phyloP scores from a whole-genome alignment of 2,329 filamentous ascomycete genomes.

The Fusarium austroafricanum region DNA sequence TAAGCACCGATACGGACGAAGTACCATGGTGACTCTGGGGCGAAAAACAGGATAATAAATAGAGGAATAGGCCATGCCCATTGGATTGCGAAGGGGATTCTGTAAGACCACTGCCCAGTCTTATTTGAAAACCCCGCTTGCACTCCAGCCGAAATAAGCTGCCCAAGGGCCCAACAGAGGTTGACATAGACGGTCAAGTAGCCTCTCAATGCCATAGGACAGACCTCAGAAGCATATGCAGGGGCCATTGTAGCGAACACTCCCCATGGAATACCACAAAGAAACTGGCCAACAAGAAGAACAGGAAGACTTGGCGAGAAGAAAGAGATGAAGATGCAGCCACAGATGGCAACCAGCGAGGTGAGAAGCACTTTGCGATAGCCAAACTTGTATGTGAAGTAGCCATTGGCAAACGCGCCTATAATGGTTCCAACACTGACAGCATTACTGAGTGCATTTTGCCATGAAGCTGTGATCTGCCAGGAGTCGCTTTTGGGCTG shows the following conservation, averaged over 20 bases:
- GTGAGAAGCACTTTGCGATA: slow-evolving; percentile 62
- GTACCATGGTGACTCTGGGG: slow-evolving; percentile 53
- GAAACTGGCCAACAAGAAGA: slow-evolving; percentile 59
- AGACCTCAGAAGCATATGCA: slow-evolving; percentile 59
- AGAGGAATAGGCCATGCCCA: slow-evolving; percentile 52
- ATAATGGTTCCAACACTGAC: slow-evolving; percentile 32
- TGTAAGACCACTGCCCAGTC: slow-evolving; percentile 50
- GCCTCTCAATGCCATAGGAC: slow-evolving; percentile 55
- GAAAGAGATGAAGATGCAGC: slow-evolving; percentile 50
- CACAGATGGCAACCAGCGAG: slow-evolving; percentile 43
- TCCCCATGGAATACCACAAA: slow-evolving; percentile 59
- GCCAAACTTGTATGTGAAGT: slow-evolving; percentile 35
- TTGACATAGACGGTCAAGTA: slow-evolving; percentile 58
- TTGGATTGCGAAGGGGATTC: slow-evolving; percentile 54
- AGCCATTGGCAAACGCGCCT: slow-evolving; percentile 42
- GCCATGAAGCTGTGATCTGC: slow-evolving; percentile 30
- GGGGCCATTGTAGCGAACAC: slow-evolving; percentile 58
- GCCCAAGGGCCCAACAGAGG: slow-evolving; percentile 57
- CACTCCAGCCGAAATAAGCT: slow-evolving; percentile 54
- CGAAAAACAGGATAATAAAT: slow-evolving; percentile 44
- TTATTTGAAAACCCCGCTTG: slow-evolving; percentile 26
- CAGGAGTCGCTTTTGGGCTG: slow-evolving; percentile 8
- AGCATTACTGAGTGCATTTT: slow-evolving; percentile 24
- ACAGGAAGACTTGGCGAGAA: slow-evolving; percentile 52
- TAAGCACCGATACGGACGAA: slow-evolving; percentile 45